A percentile compares a stretch with the other conserved stretches of the same genome.
Conservation (phyloP, 1,139 yeast species). For the Candida pseudoviswanathii region DNA sequence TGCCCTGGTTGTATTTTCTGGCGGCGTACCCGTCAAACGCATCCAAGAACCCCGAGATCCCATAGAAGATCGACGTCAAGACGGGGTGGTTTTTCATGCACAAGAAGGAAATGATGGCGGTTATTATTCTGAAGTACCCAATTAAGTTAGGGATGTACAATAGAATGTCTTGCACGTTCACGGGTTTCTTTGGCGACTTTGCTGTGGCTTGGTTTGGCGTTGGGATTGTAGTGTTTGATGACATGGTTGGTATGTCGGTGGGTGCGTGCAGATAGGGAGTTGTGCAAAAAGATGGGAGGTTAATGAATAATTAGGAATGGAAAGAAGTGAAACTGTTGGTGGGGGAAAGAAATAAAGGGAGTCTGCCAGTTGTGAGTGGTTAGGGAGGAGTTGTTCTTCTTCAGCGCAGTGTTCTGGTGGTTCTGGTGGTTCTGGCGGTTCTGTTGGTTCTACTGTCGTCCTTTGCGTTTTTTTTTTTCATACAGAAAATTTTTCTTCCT, state of each 20-base stretch:
- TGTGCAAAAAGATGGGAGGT: too few species aligned
- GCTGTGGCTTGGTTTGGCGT: background rate
- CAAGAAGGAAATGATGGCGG: conserved; percentile 77
- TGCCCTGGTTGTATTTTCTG: conserved; percentile 83
- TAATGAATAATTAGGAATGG: background rate
- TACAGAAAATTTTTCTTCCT: background rate
- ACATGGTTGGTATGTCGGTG: conserved; percentile 1
- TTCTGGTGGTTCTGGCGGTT: background rate
- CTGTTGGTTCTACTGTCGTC: background rate
- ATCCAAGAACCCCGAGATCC: conserved; percentile 87
- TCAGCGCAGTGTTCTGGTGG: background rate
- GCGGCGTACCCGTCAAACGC: conserved; percentile 98
- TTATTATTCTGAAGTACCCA: conserved; percentile 81
- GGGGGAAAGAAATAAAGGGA: background rate
- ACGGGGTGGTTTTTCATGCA: conserved; percentile 85
- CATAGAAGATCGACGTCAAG: conserved; percentile 74
- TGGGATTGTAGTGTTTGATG: conserved; percentile 8
- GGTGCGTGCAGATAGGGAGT: too few species aligned
- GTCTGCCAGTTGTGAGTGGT: too few species aligned
- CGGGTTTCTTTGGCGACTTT: conserved; percentile 9
- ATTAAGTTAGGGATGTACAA: conserved; percentile 87
- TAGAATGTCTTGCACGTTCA: conserved; percentile 56
- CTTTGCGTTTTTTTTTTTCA: background rate
- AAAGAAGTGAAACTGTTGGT: background rate
- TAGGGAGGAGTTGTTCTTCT: background rate